Conservation (phyloP, 1,284 basidiomycete genomes). For the Tylopilus sp. region DNA sequence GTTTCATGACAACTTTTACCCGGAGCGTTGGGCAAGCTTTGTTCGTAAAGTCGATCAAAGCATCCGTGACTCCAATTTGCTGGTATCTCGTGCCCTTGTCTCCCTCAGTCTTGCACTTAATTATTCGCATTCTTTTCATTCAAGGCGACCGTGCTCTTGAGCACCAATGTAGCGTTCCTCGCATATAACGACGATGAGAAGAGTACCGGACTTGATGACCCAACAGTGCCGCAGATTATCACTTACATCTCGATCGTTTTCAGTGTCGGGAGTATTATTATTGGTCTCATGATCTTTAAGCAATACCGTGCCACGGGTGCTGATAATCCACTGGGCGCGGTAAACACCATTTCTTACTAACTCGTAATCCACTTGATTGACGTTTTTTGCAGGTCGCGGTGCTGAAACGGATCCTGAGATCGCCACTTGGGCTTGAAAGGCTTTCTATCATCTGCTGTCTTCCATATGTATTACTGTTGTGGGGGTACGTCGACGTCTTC, state of each 20-base stretch:
- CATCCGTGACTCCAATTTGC: slow-evolving; percentile 42
- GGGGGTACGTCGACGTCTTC: slow-evolving; percentile 33
- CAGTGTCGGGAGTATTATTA: slow-evolving; percentile 41
- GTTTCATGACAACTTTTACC: slow-evolving; percentile 38
- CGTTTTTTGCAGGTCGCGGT: slow-evolving; percentile 32
- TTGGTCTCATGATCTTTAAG: slow-evolving; percentile 43
- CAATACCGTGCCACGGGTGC: slow-evolving; percentile 46
- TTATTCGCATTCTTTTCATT: not conserved
- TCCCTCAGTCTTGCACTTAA: slow-evolving; percentile 6
- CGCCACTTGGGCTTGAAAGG: slow-evolving; percentile 37
- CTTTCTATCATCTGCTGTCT: slow-evolving; percentile 45
- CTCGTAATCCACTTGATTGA: slow-evolving; percentile 3
- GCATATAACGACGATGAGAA: slow-evolving; percentile 21
- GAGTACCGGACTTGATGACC: slow-evolving; percentile 4
- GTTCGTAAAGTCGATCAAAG: slow-evolving; percentile 43
- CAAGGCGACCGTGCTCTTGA: slow-evolving; percentile 42
- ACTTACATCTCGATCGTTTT: slow-evolving; percentile 44
- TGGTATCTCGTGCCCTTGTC: slow-evolving; percentile 24
- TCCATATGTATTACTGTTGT: slow-evolving; percentile 42
- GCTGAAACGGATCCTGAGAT: slow-evolving; percentile 39
- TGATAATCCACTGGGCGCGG: slow-evolving; percentile 45
- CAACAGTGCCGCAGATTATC: slow-evolving; percentile 38
- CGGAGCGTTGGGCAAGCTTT: slow-evolving; percentile 39
- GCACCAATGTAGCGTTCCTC: slow-evolving; percentile 36
- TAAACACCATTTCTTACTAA: slow-evolving; percentile 11